Base-by-base conservation (phyloP, 2,329 filamentous ascomycete species). In the Pseudogymnoascus verrucosus region DNA sequence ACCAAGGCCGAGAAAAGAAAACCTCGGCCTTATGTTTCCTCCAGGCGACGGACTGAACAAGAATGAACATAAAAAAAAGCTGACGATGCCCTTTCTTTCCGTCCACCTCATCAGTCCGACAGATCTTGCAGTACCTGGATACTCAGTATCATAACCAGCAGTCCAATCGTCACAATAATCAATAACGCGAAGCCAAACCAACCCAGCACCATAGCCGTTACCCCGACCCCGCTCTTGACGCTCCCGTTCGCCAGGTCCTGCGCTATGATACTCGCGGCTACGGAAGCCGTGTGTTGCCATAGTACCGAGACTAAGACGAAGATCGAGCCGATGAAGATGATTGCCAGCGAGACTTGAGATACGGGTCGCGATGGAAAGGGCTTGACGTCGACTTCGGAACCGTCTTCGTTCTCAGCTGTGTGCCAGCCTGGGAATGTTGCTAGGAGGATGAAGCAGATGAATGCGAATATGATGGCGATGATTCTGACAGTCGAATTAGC, bases 361-460 rank as follows among this genome's bases (percentile, higher is more conserved):
- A 98, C 93, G 10, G 93, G 88, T 44, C 93, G 85, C 37, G 90
- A 95, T 10, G 95, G 95, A 77, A 99, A 96, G 6, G 91, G 91
- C 78, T 96, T 96, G 74, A 96, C 89, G 77, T 96, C 91, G 71
- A 90, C 87, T 71, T 96, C 92, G 60, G 88, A 91, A 62, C 92
- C 93, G 62, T 85, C 82, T 39, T 84, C 86, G 76, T 95, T 90
- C 68, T 88, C 84, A 77, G 96, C 91, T 76, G 96, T 91, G 77
- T 98, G 93, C 91, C 95, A 99, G 67, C 93, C 93, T 1, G 95
- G 95, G 78, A 98, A 99, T 36, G 95, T 98, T 63, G 93, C 93
- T 62, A 99, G 88, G 44, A 99, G 85, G 66, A 99, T 84, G 75
- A 99, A 91, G 76, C 92, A 96, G 76, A 98, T 83, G 78, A 98